Evolutionary conservation across 805 yeast species (phyloP), one percentile per base, ranked within the genome.

Genomic region (Teunomyces barrocoloradensis): DNA sequence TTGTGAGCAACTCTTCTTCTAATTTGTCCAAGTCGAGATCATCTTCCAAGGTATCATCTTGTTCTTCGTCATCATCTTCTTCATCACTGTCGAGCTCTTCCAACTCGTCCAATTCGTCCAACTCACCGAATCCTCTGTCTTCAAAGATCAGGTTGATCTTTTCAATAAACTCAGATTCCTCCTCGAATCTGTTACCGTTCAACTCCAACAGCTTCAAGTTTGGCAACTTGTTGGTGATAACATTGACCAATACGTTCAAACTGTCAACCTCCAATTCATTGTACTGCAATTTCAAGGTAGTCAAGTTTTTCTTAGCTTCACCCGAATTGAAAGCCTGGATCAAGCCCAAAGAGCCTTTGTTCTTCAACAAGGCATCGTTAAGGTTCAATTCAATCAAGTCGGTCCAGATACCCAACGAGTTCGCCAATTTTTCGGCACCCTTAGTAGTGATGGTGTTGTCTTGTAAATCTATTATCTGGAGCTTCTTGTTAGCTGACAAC

Each of bases 31-130:
- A 62, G 50, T 76, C 75, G 32, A 62, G 79, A 42, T 81, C 89
- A 41, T 79, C 85, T 40, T 80, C 88, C 36, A 56, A 57, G 42
- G 77, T 78, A 27, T 68, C 76, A 17, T 63, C 85, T 23, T 74
- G 74, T 6, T 74, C 84, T 4, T 75, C 84, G 15, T 77, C 85
- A 3, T 79, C 85, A 18, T 82, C 88, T 47, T 82, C 89, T 45
- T 82, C 89, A 20, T 80, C 87, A 42, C 82, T 80, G 53, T 82
- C 82, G 30, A 79, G 73, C 65, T 89, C 97, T 72, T 92, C 99
- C 70, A 94, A 79, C 57, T 94, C 99, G 58, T 92, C 98, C 43
- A 94, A 76, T 63, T 94, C 99, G 59, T 92, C 96, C 29, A 94
- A 72, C 64, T 86, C 92, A 51, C 96, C 96, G 48, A 72, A 67